phyloP scores from a whole-genome alignment of 148 eudicot species.

The Cornus suecica region DNA sequence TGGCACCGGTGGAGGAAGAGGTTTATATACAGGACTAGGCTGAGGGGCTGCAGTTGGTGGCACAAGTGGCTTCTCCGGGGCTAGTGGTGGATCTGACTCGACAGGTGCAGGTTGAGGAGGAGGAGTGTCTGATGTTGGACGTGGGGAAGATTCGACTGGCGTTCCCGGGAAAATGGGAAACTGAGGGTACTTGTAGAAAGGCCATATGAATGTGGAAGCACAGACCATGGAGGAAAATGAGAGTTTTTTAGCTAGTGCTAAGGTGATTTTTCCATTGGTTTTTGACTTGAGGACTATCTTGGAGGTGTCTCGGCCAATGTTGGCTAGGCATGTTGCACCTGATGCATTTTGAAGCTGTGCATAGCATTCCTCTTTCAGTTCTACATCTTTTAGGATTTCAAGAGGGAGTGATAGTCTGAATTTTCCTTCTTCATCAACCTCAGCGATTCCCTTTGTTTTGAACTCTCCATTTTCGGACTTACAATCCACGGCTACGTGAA shows the following conservation, averaged over 20 bases:
- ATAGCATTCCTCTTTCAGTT: slow-evolving; percentile 28
- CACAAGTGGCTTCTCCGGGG: neutral
- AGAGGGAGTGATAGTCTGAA: slow-evolving; percentile 14
- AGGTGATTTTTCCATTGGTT: slow-evolving; percentile 18
- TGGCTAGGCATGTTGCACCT: slow-evolving; percentile 23
- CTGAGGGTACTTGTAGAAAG: slow-evolving; percentile 19
- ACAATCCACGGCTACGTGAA: slow-evolving; percentile 14
- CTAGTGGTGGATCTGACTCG: slow-evolving; percentile 12
- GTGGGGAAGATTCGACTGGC: slow-evolving; percentile 6
- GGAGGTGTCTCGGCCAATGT: slow-evolving; percentile 19
- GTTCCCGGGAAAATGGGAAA: neutral
- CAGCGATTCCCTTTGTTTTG: slow-evolving; percentile 1
- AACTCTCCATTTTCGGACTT: slow-evolving; percentile 5
- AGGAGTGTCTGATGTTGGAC: neutral
- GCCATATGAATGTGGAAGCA: slow-evolving; percentile 38
- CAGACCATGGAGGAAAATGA: no score
- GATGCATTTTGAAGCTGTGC: slow-evolving; percentile 39
- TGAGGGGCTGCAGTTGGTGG: neutral
- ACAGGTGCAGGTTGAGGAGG: neutral
- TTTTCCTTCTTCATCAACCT: slow-evolving; percentile 15
- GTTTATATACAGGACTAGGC: neutral
- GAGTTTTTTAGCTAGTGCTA: slow-evolving; percentile 16
- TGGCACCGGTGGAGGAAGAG: slow-evolving; percentile 11
- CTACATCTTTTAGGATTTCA: slow-evolving; percentile 12
- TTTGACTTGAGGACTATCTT: slow-evolving; percentile 21